Percentiles rank a stretch among this genome's conserved stretches.
phyloP scores from a whole-genome alignment of 1,284 basidiomycete genomes.

The Heterobasidion occidentale region DNA sequence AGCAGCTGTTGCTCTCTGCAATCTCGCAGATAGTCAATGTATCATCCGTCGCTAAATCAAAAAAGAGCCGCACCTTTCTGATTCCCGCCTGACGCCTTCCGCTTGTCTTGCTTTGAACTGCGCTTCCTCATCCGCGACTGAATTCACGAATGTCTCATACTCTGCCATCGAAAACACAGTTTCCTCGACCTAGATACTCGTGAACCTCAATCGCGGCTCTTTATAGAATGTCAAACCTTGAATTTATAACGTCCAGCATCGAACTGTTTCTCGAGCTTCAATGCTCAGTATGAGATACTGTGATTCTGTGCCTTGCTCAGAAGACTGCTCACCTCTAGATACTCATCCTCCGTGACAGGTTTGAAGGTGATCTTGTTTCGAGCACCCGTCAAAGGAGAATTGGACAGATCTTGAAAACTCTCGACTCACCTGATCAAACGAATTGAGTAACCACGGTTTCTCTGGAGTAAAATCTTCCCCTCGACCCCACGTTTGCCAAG shows the following conservation, averaged over 20 bases:
- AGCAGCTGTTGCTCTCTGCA: conserved; percentile 26
- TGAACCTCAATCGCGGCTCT: no score
- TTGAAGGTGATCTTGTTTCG: conserved; percentile 36
- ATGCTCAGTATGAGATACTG: neutral
- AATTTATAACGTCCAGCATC: conserved; percentile 56
- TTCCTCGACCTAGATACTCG: conserved; percentile 33
- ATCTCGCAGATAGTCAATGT: neutral
- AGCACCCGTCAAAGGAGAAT: neutral
- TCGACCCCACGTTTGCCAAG: conserved; percentile 57
- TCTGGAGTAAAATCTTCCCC: conserved; percentile 37
- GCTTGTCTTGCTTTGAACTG: conserved; percentile 35
- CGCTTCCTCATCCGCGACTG: conserved; percentile 33
- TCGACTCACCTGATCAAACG: conserved; percentile 53
- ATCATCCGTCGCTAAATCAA: no score
- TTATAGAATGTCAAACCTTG: conserved; percentile 26
- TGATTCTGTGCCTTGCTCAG: neutral
- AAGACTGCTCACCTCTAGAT: conserved; percentile 29
- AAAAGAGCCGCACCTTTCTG: conserved; percentile 27
- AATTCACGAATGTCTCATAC: conserved; percentile 36
- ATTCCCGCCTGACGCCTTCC: conserved; percentile 27
- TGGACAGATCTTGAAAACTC: no score
- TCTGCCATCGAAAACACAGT: conserved; percentile 45
- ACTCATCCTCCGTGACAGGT: conserved; percentile 36
- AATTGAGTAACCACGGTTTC: conserved; percentile 52
- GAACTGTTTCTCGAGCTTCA: conserved; percentile 47